A percentile compares a stretch with the other conserved stretches of the same genome.
phyloP scores from a whole-genome alignment of 306 rosid species.

The Prunus salicina region DNA sequence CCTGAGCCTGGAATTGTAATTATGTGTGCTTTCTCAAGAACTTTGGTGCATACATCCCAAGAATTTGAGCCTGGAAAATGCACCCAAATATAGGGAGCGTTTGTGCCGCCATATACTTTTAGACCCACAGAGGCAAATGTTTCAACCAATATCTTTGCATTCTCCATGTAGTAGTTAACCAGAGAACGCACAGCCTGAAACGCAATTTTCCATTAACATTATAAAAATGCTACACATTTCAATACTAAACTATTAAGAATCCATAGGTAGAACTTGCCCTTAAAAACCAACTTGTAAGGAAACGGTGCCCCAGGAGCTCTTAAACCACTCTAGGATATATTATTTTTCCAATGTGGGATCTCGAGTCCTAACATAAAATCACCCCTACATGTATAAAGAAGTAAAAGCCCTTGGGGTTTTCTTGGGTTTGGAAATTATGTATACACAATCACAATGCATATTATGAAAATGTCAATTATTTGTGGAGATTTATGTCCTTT shows the following conservation, averaged over 20 bases:
- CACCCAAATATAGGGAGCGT: constrained; percentile 76
- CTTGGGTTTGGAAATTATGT: too few relatives aligned
- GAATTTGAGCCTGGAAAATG: constrained; percentile 69
- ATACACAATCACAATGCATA: too few relatives aligned
- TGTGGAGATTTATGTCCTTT: neutral
- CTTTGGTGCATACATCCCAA: constrained; percentile 56
- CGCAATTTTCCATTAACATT: neutral
- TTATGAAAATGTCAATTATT: neutral
- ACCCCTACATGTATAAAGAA: too few relatives aligned
- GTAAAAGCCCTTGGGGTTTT: too few relatives aligned
- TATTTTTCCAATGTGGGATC: too few relatives aligned
- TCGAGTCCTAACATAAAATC: too few relatives aligned
- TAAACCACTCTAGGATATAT: too few relatives aligned
- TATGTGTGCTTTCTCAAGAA: constrained; percentile 66
- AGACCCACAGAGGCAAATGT: constrained; percentile 58
- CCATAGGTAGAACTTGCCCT: too few relatives aligned
- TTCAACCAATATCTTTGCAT: constrained; percentile 56
- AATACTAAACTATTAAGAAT: too few relatives aligned
- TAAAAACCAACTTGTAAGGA: too few relatives aligned
- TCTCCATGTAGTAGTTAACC: constrained; percentile 55
- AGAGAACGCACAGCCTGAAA: constrained; percentile 48
- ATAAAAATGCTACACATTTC: neutral
- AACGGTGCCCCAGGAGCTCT: too few relatives aligned
- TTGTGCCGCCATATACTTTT: constrained; percentile 54
- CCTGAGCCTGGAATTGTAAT: constrained; percentile 64